Evolutionary conservation across 2,329 filamentous ascomycete species (phyloP).

Genomic region (Stachybotrys echinatus): DNA sequence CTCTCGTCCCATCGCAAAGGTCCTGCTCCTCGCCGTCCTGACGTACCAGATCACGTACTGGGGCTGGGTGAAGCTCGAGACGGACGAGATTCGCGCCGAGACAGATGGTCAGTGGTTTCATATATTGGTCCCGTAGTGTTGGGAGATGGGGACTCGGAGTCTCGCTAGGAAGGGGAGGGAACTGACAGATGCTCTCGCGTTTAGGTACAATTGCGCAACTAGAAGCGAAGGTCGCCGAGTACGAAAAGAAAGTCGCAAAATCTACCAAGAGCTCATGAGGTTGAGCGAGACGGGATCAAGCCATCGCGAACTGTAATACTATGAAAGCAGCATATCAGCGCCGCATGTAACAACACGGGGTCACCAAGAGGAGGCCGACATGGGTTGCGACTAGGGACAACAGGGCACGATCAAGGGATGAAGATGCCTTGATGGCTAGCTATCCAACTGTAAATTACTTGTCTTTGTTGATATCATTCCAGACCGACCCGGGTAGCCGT

Average conservation of each 20-base stretch:
- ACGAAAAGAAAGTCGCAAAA: constrained; percentile 18
- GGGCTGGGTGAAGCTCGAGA: constrained; percentile 69
- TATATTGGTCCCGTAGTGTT: too few relatives aligned
- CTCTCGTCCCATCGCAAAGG: constrained; percentile 67
- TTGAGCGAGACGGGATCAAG: too few relatives aligned
- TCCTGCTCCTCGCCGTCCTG: constrained; percentile 68
- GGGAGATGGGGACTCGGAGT: too few relatives aligned
- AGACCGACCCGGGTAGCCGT: too few relatives aligned
- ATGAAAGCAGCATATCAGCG: too few relatives aligned
- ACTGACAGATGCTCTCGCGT: neutral
- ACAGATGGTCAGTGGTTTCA: constrained; percentile 51
- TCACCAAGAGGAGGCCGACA: too few relatives aligned
- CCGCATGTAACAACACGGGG: neutral
- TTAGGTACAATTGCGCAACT: constrained; percentile 28
- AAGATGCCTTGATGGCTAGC: too few relatives aligned
- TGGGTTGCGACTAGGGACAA: too few relatives aligned
- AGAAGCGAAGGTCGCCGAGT: constrained; percentile 30
- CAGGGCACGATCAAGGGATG: too few relatives aligned
- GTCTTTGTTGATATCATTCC: too few relatives aligned
- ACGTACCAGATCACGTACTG: constrained; percentile 76
- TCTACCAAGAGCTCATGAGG: constrained; percentile 12
- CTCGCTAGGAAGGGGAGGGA: constrained; percentile 12
- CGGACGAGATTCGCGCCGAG: constrained; percentile 59
- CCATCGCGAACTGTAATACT: too few relatives aligned
- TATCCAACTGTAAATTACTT: too few relatives aligned